Percentiles rank a stretch among this genome's conserved stretches.
Evolutionary conservation across 495 filamentous ascomycete species (phyloP).

Genomic region (Aspergillus olivimuriae): DNA sequence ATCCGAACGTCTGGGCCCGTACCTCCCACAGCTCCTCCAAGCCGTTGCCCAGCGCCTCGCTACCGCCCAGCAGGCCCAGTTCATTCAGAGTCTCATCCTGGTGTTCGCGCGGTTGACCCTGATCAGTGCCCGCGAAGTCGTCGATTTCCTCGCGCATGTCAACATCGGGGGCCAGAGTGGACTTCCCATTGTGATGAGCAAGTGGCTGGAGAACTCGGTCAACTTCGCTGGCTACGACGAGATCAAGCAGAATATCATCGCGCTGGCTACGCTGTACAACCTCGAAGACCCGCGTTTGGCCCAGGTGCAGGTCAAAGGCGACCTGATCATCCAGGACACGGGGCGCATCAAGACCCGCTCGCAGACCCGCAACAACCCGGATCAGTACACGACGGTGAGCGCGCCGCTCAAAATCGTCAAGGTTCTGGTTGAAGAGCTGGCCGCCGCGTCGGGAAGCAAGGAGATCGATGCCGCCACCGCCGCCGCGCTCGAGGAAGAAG

Average conservation of each 20-base stretch:
- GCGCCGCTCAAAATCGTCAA: slow-evolving; percentile 93
- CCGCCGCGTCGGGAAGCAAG: slow-evolving; percentile 49
- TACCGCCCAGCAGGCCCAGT: slow-evolving; percentile 70
- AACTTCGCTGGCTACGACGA: slow-evolving; percentile 96
- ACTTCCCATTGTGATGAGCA: slow-evolving; percentile 78
- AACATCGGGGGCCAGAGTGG: slow-evolving; percentile 67
- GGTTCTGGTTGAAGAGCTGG: slow-evolving; percentile 84
- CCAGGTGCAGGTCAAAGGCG: slow-evolving; percentile 80
- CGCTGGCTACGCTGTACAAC: slow-evolving; percentile 80
- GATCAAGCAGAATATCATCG: slow-evolving; percentile 92
- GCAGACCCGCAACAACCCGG: slow-evolving; percentile 75
- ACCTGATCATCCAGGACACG: slow-evolving; percentile 74
- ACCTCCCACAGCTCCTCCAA: slow-evolving; percentile 78
- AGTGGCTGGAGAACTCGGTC: slow-evolving; percentile 95
- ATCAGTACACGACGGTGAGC: slow-evolving; percentile 80
- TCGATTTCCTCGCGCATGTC: slow-evolving; percentile 82
- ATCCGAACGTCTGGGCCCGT: slow-evolving; percentile 80
- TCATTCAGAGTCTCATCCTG: slow-evolving; percentile 88
- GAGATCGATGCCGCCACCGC: slow-evolving; percentile 50
- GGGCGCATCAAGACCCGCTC: slow-evolving; percentile 91
- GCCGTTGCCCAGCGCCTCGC: slow-evolving; percentile 84
- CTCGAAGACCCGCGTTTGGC: slow-evolving; percentile 76
- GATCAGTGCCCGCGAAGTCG: slow-evolving; percentile 77
- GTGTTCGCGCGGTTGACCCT: slow-evolving; percentile 90
- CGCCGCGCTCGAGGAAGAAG: slow-evolving; percentile 47